Evolutionary conservation across 192 early-diverging fungal species (phyloP).

Genomic region (Umbelopsis isabellina): DNA sequence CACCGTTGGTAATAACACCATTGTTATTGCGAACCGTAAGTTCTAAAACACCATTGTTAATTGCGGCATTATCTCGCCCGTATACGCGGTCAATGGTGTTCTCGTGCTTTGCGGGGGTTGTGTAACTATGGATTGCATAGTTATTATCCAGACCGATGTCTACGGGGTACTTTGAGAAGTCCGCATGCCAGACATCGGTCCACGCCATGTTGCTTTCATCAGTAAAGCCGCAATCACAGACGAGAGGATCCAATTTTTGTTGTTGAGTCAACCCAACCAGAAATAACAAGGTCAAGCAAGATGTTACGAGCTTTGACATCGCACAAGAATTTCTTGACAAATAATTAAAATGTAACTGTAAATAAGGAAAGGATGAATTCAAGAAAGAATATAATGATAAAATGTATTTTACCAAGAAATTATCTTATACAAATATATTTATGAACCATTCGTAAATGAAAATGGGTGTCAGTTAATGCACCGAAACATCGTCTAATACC

Average conservation of each 20-base stretch:
- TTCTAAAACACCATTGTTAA: not conserved
- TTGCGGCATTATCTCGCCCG: conserved; percentile 15
- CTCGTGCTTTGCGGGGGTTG: conserved; percentile 16
- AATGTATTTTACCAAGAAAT: too few species aligned
- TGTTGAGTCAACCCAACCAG: not conserved
- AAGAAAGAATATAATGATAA: too few species aligned
- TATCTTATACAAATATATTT: too few species aligned
- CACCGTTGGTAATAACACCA: conserved; percentile 24
- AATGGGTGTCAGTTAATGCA: too few species aligned
- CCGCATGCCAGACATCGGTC: conserved; percentile 28
- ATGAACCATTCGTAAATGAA: too few species aligned
- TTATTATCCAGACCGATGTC: conserved; percentile 26
- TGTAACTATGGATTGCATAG: conserved; percentile 31
- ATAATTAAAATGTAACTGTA: not conserved
- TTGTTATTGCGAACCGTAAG: conserved; percentile 9
- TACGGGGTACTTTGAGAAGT: conserved; percentile 23
- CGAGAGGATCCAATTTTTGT: conserved; percentile 25
- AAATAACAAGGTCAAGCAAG: conserved; percentile 7
- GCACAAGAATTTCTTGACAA: not conserved
- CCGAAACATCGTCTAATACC: too few species aligned
- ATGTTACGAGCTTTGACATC: not conserved
- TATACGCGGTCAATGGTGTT: conserved; percentile 25
- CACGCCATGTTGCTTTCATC: conserved; percentile 29
- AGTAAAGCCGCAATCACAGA: conserved; percentile 36
- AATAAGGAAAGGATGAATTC: not conserved